Evolutionary conservation across 805 yeast genomes (phyloP).

Genomic region (Jamesozyma jinghongensis): DNA sequence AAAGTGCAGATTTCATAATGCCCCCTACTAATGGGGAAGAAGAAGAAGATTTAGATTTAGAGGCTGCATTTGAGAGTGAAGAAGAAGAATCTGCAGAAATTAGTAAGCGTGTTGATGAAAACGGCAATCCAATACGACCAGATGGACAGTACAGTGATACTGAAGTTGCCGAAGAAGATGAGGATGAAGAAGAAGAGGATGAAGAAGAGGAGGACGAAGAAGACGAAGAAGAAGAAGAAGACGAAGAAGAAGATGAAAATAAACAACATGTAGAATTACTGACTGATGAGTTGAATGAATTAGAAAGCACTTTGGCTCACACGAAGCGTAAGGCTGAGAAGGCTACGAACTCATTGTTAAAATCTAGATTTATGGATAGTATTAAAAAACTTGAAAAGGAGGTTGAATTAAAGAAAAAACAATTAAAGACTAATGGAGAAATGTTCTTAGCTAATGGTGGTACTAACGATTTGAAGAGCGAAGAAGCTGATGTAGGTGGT

Average conservation of each 20-base stretch:
- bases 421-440: slow-evolving; percentile 37
- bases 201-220: slow-evolving; percentile 40
- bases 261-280: slow-evolving; percentile 64
- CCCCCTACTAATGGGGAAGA: slow-evolving; percentile 27
- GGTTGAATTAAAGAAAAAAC: slow-evolving; percentile 68
- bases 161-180: slow-evolving; percentile 36
- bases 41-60: slow-evolving; percentile 49
- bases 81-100: slow-evolving; percentile 24
- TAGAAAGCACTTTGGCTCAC: slow-evolving; percentile 65
- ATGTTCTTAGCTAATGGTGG: slow-evolving; percentile 5
- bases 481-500: slow-evolving; percentile 28
- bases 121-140: not conserved
- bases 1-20: not conserved
- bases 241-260: slow-evolving; percentile 44
- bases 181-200: slow-evolving; percentile 38
- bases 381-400: slow-evolving; percentile 72
- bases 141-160: slow-evolving; percentile 27
- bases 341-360: slow-evolving; percentile 76
- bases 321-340: slow-evolving; percentile 64
- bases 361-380: slow-evolving; percentile 75
- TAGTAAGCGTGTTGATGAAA: not conserved
- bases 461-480: slow-evolving; percentile 10
- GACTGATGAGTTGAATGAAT: slow-evolving; percentile 76
- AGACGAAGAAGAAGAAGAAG: slow-evolving; percentile 42
- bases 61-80: slow-evolving; percentile 42